Evolutionary conservation across 1,139 yeast species (phyloP), one percentile per base, ranked within the genome.

Genomic region (Candida tropicalis): DNA sequence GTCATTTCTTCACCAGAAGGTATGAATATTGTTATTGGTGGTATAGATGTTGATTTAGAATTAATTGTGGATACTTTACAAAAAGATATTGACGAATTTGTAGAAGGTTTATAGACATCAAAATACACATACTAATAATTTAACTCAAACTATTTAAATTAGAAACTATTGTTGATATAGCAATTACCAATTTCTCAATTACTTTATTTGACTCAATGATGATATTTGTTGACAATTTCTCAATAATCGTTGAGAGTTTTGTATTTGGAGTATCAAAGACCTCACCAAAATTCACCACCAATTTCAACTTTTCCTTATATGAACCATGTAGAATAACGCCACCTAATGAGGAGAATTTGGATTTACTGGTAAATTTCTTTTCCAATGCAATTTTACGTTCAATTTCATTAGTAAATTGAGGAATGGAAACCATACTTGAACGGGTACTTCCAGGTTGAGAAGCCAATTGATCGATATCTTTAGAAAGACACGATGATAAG

Each of bases 281-380:
- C 20, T 59, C 57, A 35, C 60, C 52, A 40, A 65, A 56, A 11
- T 57, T 47, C 6, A 62, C 52, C n/a, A 65, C 53, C 34, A 60
- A 46, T 16, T 47, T 52, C 15, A 63, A 54, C 44, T 64, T 67
- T 42, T 68, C 72, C 39, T 65, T 66, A 44, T 70, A 69, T 1
- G 70, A 52, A 0, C 75, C 75, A 41, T 60, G 47, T 9, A 51
- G 38, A 2, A 69, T 42, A 1, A 68, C 55, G 1, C 67, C 55
- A 28, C 70, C 58, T 16, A 68, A 42, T 1, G 60, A 58, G 20
- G 51, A 49, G 35, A 52, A 50, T 25, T 51, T 52, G 4, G 26
- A 28, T 16, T 46, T 55, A 52, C 16, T 43, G 43, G 20, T 40
- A 25, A 44, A 40, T 33, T 44, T 55, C 35, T 29, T 23, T 37